phyloP scores from a whole-genome alignment of 148 eudicot species.

The Limonium bicolor region DNA sequence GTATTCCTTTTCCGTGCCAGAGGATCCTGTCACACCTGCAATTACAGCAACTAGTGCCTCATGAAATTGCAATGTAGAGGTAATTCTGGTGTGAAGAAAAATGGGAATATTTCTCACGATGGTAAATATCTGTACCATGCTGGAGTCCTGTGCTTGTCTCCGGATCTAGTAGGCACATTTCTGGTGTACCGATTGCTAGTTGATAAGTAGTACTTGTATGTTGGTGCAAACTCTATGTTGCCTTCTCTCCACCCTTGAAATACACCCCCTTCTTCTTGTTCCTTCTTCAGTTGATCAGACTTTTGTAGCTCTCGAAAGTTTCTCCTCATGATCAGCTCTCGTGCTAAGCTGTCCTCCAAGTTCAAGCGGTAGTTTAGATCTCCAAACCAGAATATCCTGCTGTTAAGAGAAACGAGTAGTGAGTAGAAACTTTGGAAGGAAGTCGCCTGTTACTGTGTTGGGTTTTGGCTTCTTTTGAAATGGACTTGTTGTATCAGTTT shows the following conservation, averaged over 20 bases:
- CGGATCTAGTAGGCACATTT: slow-evolving; percentile 26
- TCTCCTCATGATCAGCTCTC: slow-evolving; percentile 27
- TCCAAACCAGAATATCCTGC: slow-evolving; percentile 58
- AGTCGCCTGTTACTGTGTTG: too few relatives aligned
- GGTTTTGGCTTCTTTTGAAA: too few relatives aligned
- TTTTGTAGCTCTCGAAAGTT: slow-evolving; percentile 33
- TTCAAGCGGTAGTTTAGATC: slow-evolving; percentile 56
- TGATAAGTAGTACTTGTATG: slow-evolving; percentile 41
- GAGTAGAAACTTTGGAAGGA: too few relatives aligned
- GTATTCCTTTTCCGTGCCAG: slow-evolving; percentile 76
- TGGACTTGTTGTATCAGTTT: too few relatives aligned
- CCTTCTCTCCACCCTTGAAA: slow-evolving; percentile 61
- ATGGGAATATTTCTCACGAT: too few relatives aligned
- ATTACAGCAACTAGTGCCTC: slow-evolving; percentile 2
- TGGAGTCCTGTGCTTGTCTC: slow-evolving; percentile 59
- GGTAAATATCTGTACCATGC: too few relatives aligned
- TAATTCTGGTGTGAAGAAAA: too few relatives aligned
- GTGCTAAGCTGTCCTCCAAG: slow-evolving; percentile 35
- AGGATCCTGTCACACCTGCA: slow-evolving; percentile 92
- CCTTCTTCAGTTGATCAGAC: slow-evolving; percentile 43
- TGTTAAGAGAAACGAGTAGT: slow-evolving; percentile 13
- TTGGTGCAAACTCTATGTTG: slow-evolving; percentile 41
- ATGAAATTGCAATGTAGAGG: too few relatives aligned
- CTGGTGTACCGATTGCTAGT: slow-evolving; percentile 39
- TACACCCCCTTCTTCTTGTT: slow-evolving; percentile 37